phyloP scores from a whole-genome alignment of 2,329 filamentous ascomycete genomes.

The Coniochaeta sp. region DNA sequence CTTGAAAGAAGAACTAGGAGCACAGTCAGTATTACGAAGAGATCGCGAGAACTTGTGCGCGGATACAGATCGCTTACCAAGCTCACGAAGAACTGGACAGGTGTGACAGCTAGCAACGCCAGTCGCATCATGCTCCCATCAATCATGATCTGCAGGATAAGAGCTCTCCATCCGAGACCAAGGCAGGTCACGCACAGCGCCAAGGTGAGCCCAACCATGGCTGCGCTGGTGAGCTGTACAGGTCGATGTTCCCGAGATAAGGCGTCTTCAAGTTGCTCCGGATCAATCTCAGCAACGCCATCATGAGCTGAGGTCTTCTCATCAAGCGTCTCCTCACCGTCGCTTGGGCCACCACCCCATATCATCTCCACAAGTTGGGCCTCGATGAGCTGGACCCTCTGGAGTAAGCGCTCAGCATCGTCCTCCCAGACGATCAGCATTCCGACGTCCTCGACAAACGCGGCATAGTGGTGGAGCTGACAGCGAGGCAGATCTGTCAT shows the following conservation, averaged over 20 bases:
- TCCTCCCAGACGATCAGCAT: constrained; percentile 59
- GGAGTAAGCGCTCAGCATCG: constrained; percentile 46
- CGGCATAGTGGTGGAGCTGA: constrained; percentile 59
- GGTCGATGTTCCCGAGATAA: constrained; percentile 33
- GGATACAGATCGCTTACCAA: constrained; percentile 26
- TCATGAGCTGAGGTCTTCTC: constrained; percentile 24
- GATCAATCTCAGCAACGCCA: constrained; percentile 34
- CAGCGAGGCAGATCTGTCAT: constrained; percentile 49
- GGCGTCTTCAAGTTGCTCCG: constrained; percentile 29
- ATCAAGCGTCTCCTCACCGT: constrained; percentile 30
- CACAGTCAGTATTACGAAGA: background rate
- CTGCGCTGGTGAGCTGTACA: constrained; percentile 46
- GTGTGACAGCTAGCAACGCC: constrained; percentile 41
- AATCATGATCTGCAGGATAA: constrained; percentile 46
- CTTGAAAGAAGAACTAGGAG: constrained; percentile 38
- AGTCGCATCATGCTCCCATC: constrained; percentile 47
- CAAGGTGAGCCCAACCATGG: constrained; percentile 45
- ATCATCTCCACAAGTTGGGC: constrained; percentile 48
- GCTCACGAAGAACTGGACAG: constrained; percentile 51
- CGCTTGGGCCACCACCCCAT: constrained; percentile 37
- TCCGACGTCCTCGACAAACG: constrained; percentile 51
- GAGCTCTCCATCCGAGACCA: constrained; percentile 45
- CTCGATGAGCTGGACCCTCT: constrained; percentile 44
- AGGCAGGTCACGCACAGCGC: constrained; percentile 43
- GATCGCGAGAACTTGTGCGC: background rate